These are phyloP conservation scores for Polyporus arcularius DNA, from an alignment of 768 basidiomycete genomes.

Conservation along the genomic window DNA sequence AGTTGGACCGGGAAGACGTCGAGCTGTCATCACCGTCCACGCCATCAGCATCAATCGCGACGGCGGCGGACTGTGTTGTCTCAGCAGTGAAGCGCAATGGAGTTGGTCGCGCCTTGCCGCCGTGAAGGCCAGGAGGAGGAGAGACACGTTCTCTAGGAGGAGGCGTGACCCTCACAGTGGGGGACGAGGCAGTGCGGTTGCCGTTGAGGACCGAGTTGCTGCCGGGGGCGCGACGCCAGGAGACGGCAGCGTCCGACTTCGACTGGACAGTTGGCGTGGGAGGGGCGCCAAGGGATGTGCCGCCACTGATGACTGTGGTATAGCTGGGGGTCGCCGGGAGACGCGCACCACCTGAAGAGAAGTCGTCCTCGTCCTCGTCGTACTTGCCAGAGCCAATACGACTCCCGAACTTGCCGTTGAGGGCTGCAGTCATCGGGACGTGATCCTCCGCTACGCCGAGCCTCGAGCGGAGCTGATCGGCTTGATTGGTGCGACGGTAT, in stretches of 20 bases:
- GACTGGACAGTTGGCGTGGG: slow-evolving; percentile 48
- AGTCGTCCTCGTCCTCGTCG: slow-evolving; percentile 45
- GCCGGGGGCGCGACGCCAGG: slow-evolving; percentile 75
- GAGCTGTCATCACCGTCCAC: slow-evolving; percentile 58
- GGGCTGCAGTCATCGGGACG: slow-evolving; percentile 78
- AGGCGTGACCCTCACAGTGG: slow-evolving; percentile 66
- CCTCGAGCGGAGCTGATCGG: slow-evolving; percentile 64
- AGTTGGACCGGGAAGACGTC: slow-evolving; percentile 51
- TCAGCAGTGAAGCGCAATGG: slow-evolving; percentile 47
- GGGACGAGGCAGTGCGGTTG: slow-evolving; percentile 54
- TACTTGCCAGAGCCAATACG: slow-evolving; percentile 50
- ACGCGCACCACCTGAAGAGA: slow-evolving; percentile 22
- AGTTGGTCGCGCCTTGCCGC: slow-evolving; percentile 54
- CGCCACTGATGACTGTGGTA: slow-evolving; percentile 72
- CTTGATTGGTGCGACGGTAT: slow-evolving; percentile 68
- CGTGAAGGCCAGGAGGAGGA: slow-evolving; percentile 43
- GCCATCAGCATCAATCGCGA: slow-evolving; percentile 49
- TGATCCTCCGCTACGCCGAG: slow-evolving; percentile 60
- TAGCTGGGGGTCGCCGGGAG: slow-evolving; percentile 59
- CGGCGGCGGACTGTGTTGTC: slow-evolving; percentile 47
- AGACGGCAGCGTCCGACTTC: slow-evolving; percentile 77
- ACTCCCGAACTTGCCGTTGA: slow-evolving; percentile 76
- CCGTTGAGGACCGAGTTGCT: slow-evolving; percentile 73
- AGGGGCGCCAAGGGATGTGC: slow-evolving; percentile 63
- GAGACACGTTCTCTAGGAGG: slow-evolving; percentile 62